Evolutionary conservation across 1,284 basidiomycete genomes (phyloP).

Genomic region (Puccinia brachypodii): DNA sequence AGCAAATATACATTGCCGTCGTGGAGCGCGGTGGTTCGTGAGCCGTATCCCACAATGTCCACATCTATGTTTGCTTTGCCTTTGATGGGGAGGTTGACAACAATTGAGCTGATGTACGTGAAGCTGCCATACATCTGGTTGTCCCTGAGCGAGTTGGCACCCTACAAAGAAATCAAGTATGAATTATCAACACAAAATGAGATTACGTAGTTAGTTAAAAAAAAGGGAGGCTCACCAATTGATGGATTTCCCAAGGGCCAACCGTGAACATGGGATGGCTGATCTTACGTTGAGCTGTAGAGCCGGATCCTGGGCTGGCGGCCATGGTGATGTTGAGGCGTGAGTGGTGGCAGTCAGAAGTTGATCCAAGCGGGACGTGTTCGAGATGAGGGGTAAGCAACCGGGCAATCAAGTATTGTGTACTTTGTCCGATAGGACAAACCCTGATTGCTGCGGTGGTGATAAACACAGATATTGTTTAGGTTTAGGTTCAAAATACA

Average conservation of each 20-base stretch:
- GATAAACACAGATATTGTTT: no score
- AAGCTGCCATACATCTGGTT: neutral
- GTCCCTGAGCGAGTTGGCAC: neutral
- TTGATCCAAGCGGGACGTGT: no score
- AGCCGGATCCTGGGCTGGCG: no score
- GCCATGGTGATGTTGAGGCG: no score
- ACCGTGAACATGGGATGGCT: neutral
- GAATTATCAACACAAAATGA: no score
- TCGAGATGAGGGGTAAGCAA: no score
- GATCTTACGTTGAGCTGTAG: constrained; percentile 4
- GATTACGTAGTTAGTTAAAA: no score
- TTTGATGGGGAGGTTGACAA: neutral
- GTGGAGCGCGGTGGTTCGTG: neutral
- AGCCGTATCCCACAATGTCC: neutral
- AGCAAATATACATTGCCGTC: neutral
- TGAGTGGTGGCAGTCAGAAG: no score
- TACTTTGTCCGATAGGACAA: no score
- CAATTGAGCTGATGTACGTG: neutral
- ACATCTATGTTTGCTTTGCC: neutral
- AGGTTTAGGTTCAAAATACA: no score
- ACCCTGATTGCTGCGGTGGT: no score
- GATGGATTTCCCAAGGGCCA: neutral
- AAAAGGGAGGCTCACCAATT: neutral
- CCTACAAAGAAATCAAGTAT: neutral
- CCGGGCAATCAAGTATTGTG: no score